Conservation (phyloP, 805 yeast species). For the Schwanniomyces polymorphus region DNA sequence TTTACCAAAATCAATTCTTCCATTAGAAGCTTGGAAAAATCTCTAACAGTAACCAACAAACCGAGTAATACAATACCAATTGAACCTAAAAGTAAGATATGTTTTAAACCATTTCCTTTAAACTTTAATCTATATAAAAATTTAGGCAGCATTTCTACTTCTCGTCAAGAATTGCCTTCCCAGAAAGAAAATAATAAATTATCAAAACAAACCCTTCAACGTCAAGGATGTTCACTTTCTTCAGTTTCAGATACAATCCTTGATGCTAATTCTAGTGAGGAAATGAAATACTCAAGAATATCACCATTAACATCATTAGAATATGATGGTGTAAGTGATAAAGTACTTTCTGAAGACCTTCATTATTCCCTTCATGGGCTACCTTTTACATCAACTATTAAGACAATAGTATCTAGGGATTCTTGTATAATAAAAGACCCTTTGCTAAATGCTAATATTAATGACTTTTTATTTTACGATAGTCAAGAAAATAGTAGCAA, state of each 20-base stretch:
- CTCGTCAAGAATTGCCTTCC: constrained; percentile 6
- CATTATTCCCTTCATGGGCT: constrained; percentile 14
- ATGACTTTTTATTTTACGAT: constrained; percentile 5
- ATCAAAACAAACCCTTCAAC: neutral
- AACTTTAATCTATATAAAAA: constrained; percentile 7
- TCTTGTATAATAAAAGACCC: neutral
- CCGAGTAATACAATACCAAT: neutral
- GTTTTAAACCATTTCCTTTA: constrained; percentile 19
- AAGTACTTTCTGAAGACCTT: neutral
- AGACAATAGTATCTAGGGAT: constrained; percentile 9
- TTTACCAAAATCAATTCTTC: constrained; percentile 7
- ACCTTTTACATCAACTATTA: constrained; percentile 11
- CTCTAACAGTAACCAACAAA: constrained; percentile 4
- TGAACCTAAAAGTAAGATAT: neutral
- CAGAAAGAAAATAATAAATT: constrained; percentile 7
- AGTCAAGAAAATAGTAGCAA: neutral
- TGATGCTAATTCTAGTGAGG: neutral
- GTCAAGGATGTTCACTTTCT: neutral
- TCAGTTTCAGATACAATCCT: constrained; percentile 1
- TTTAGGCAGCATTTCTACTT: neutral
- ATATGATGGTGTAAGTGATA: neutral
- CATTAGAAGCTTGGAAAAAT: constrained; percentile 8
- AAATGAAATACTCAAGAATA: neutral
- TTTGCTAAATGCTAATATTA: neutral
- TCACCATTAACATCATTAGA: neutral